phyloP scores from a whole-genome alignment of 768 basidiomycete species.

The Tulasnella sp. region DNA sequence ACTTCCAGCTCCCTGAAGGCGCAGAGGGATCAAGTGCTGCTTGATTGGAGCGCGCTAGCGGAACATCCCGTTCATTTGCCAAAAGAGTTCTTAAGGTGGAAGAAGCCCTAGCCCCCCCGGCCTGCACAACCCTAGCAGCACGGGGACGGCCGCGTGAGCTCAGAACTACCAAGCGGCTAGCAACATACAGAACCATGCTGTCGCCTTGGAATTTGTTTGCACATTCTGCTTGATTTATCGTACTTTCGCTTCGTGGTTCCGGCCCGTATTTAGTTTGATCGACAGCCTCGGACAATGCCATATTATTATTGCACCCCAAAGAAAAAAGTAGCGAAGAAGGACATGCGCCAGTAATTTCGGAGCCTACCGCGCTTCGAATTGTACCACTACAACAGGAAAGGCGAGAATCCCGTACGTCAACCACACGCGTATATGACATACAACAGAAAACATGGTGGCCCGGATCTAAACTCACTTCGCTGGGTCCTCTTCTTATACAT shows the following conservation, averaged over 20 bases:
- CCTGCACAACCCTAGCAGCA: neutral
- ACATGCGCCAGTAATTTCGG: neutral
- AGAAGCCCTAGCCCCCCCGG: neutral
- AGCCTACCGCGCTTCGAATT: slow-evolving; percentile 72
- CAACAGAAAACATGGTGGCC: neutral
- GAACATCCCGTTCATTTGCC: neutral
- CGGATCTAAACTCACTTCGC: slow-evolving; percentile 61
- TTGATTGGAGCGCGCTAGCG: neutral
- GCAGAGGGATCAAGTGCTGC: slow-evolving; percentile 9
- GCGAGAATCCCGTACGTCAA: slow-evolving; percentile 1
- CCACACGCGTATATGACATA: neutral
- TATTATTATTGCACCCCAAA: neutral
- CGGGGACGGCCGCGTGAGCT: neutral
- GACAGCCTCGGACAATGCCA: neutral
- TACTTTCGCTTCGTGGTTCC: slow-evolving; percentile 2
- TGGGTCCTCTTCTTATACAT: slow-evolving; percentile 98
- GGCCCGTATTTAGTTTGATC: neutral
- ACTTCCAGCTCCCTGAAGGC: slow-evolving; percentile 18
- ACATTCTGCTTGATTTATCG: neutral
- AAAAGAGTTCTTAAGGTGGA: too few species aligned
- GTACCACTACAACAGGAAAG: slow-evolving; percentile 55
- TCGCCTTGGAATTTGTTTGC: neutral
- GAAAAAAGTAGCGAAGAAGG: neutral
- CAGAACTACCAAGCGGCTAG: neutral
- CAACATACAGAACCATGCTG: neutral